Evolutionary conservation across 306 rosid genomes (phyloP), one percentile per base, ranked within the genome.

Genomic region (Alnus glutinosa): DNA sequence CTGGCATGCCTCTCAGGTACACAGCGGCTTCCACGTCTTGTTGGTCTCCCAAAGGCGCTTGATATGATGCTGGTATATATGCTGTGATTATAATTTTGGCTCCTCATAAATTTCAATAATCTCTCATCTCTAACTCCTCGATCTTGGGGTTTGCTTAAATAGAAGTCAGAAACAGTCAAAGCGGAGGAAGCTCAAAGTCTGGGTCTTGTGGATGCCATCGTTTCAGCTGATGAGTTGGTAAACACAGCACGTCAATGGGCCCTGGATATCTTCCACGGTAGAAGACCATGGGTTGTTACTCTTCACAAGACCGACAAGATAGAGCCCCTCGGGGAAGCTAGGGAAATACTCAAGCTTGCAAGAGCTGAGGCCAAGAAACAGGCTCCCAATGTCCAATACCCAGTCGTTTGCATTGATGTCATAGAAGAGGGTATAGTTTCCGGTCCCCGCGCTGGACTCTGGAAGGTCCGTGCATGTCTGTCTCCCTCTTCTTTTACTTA

Each of bases 11-110:
- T 23, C 28, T 79, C 80, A 96, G 99, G 99, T 78, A 96, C 99
- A 2, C 99, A 96, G 78, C 89, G 99, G 58, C 97, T 96, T 83
- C 99, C 99, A 39, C 98, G 99, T 68, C 99, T 96, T 77, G 98
- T 96, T 85, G 99, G 99, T 77, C 87, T 96, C 71, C 5, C 97
- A 79, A 96, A 91, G 91, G 90, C 90, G n/a, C 92, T 96, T 83
- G 98, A 96, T 75, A 96, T 96, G 94, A 93, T 96, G 83, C 83
- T 96, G 94, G 98, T 96, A 81, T 23, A 23, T 23, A 42, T 82
- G 89, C 81, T 75, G 5, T 80, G 18, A 66, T 44, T 77, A 46
- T 23, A 23, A 23, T 23, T 23, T 75, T 78, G 68, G 5, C 49
- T 18, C 47, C 28, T 32, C n/a, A 55, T 71, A 72, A 73, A 49